Percentiles rank a stretch among this genome's conserved stretches.
phyloP scores from a whole-genome alignment of 306 rosid genomes.

The Begonia fuchsioides region DNA sequence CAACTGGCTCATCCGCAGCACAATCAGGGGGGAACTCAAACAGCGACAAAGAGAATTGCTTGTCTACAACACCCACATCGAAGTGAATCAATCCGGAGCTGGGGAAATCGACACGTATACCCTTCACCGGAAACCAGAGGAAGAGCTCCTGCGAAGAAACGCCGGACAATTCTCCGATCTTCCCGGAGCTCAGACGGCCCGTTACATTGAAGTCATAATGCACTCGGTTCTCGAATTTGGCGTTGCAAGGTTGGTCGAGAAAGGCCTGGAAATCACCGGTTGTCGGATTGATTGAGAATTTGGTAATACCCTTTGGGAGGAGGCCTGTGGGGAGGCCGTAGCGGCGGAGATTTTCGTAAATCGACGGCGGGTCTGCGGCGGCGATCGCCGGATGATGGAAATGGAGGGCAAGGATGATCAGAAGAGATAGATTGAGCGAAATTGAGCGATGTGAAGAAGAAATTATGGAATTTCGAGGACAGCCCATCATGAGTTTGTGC shows the following conservation, averaged over 20 bases:
- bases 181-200: conserved; percentile 38
- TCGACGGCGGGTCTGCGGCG: conserved; percentile 21
- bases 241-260: conserved; percentile 51
- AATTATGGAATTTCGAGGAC: not conserved
- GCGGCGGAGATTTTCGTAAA: conserved; percentile 50
- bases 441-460: not conserved
- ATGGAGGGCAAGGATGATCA: conserved; percentile 3
- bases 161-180: conserved; percentile 54
- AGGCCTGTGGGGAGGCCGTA: conserved; percentile 82
- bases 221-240: conserved; percentile 76
- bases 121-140: conserved; percentile 79
- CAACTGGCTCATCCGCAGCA: conserved; percentile 28
- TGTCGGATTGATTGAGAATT: conserved; percentile 23
- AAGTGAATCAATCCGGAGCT: conserved; percentile 65
- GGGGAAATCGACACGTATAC: conserved; percentile 61
- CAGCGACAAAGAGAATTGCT: conserved; percentile 71
- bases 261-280: conserved; percentile 39
- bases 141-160: conserved; percentile 75
- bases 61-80: conserved; percentile 83
- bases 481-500: conserved; percentile 10
- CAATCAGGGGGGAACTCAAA: conserved; percentile 69
- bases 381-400: conserved; percentile 6
- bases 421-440: conserved; percentile 5
- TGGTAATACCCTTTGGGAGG: conserved; percentile 51
- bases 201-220: conserved; percentile 63